Conservation (phyloP, 768 basidiomycete genomes). For the Calocera viscosa region DNA sequence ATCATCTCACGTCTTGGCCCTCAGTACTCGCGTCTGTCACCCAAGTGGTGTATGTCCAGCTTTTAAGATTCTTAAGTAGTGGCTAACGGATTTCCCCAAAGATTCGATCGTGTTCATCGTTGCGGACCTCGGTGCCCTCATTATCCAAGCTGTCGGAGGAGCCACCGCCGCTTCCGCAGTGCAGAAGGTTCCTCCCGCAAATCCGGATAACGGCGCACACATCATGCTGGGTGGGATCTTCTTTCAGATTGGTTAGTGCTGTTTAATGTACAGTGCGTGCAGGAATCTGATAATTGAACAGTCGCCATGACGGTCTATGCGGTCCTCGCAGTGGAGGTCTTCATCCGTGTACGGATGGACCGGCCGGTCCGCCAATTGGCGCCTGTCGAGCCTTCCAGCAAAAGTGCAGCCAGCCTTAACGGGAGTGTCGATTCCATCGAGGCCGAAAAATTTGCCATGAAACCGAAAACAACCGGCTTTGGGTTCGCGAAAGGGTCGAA, state of each 20-base stretch:
- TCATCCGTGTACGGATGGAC: slow-evolving; percentile 29
- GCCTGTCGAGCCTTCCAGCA: not conserved
- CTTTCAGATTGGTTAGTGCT: slow-evolving; percentile 40
- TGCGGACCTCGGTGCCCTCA: slow-evolving; percentile 45
- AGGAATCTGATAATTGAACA: slow-evolving; percentile 16
- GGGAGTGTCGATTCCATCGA: not conserved
- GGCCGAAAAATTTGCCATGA: not conserved
- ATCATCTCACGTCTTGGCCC: slow-evolving; percentile 36
- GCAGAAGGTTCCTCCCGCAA: slow-evolving; percentile 13
- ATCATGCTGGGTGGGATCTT: slow-evolving; percentile 54
- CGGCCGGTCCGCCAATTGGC: slow-evolving; percentile 15
- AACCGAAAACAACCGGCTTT: not conserved
- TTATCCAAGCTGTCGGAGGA: slow-evolving; percentile 55
- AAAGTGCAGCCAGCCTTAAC: not conserved
- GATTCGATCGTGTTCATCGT: slow-evolving; percentile 25
- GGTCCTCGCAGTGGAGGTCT: slow-evolving; percentile 35
- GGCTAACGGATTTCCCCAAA: not conserved
- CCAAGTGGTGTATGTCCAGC: slow-evolving; percentile 20
- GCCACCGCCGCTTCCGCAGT: slow-evolving; percentile 37
- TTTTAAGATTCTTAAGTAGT: not conserved
- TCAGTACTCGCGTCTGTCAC: slow-evolving; percentile 39
- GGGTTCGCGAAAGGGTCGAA: not conserved
- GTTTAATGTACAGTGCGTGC: too few species aligned
- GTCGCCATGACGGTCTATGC: slow-evolving; percentile 36
- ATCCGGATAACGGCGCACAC: slow-evolving; percentile 33